phyloP scores from a whole-genome alignment of 208 protist genomes.

The Trypanosoma platydactyli region DNA sequence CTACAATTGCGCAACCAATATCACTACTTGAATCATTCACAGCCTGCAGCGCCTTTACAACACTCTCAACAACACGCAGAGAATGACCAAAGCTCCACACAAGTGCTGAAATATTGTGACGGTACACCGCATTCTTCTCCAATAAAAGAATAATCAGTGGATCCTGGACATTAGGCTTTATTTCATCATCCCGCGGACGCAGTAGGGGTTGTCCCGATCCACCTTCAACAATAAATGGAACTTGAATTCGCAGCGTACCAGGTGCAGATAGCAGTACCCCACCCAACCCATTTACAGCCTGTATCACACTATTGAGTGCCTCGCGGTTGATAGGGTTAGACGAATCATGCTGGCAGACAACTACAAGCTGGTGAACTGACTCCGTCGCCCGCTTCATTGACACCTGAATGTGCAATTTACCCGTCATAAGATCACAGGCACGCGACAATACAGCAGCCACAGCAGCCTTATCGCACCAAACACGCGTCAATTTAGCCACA shows the following conservation, averaged over 20 bases:
- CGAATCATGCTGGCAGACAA: conserved; percentile 52
- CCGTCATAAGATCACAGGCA: conserved; percentile 46
- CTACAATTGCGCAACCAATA: conserved; percentile 67
- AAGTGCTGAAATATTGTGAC: conserved; percentile 61
- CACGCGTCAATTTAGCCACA: conserved; percentile 46
- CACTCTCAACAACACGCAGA: conserved; percentile 56
- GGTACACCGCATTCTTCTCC: conserved; percentile 68
- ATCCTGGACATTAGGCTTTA: conserved; percentile 39
- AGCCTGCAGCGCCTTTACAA: conserved; percentile 54
- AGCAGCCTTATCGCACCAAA: conserved; percentile 49
- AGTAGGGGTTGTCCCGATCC: conserved; percentile 35
- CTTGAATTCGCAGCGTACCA: conserved; percentile 37
- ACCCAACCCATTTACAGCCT: conserved; percentile 51
- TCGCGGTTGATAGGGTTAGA: conserved; percentile 33
- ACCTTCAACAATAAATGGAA: conserved; percentile 60
- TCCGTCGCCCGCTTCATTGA: conserved; percentile 53
- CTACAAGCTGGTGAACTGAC: conserved; percentile 51
- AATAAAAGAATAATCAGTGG: conserved; percentile 58
- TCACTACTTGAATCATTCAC: conserved; percentile 52
- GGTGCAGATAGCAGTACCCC: conserved; percentile 45
- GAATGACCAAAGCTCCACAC: conserved; percentile 62
- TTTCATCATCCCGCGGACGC: conserved; percentile 26
- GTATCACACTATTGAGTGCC: conserved; percentile 30
- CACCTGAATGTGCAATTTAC: conserved; percentile 61
- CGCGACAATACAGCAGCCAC: conserved; percentile 40